Evolutionary conservation across 1,284 basidiomycete species (phyloP), one percentile per base, ranked within the genome.

Genomic region (Pterulicium gracile): DNA sequence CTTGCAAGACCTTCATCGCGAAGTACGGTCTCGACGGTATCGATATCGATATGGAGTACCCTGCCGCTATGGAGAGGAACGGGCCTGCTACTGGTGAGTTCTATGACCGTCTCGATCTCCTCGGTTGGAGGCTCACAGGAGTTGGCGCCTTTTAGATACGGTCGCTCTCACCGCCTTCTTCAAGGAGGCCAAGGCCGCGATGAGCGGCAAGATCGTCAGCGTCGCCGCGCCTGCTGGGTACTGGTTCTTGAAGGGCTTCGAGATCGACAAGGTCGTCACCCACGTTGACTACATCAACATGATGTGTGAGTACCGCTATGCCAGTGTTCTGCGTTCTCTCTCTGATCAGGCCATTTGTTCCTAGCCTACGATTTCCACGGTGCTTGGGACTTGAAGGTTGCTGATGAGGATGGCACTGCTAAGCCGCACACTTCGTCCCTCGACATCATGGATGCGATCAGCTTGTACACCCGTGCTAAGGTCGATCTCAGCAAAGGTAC

Each of bases 171-270:
- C 56, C 2, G 21, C 51, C 1, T 52, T 57, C 42, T 55, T 58
- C 45, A 45, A 41, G 21, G 55, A 57, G 36, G 39, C 54, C 7
- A 44, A 47, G 15, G 19, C 52, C 1, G 50, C 36, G 2, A 34
- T 58, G 13, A 23, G 39, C 19, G 44, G 42, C 24, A 22, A 24
- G 22, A 45, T 50, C n/a, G 44, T 54, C 23, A 54, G 51, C 3
- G 24, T 45, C 18, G 54, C 54, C 34, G 52, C 56, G 1, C 56
- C 56, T 15, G 55, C 56, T 7, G 56, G 56, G 3, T 58, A 54
- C 32, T 56, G 56, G 57, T 59, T 57, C 50, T 45, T 58, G 17
- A 43, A 54, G 44, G 58, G 58, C 1, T 59, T 58, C 34, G 54
- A 59, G 47, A 55, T 58, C 20, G 52, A 58, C 45, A 59, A 58